Evolutionary conservation across 768 basidiomycete genomes (phyloP).

Genomic region (Boletus coccyginus): DNA sequence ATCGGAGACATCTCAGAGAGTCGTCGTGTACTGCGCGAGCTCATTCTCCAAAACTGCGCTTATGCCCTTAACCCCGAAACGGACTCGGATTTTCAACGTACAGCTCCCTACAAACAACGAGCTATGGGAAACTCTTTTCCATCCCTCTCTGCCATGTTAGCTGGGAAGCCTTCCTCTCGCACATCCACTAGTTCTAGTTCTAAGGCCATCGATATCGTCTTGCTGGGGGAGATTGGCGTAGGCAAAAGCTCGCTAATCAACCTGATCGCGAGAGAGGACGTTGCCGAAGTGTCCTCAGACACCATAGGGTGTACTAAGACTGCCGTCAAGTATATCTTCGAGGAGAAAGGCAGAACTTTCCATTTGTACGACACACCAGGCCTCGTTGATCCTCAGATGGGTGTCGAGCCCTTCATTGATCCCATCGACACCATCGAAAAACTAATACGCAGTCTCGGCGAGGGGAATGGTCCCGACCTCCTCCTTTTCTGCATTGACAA

Average conservation of each 20-base stretch:
- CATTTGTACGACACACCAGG: slow-evolving; percentile 34
- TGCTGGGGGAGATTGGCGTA: slow-evolving; percentile 33
- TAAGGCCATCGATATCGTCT: slow-evolving; percentile 30
- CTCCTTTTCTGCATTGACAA: slow-evolving; percentile 33
- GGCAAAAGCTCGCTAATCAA: slow-evolving; percentile 46
- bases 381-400: slow-evolving; percentile 27
- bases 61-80: background rate
- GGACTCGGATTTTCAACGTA: background rate
- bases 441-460: slow-evolving; percentile 31
- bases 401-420: slow-evolving; percentile 14
- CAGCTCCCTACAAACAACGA: slow-evolving; percentile 8
- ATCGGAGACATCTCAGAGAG: slow-evolving; percentile 4
- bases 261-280: slow-evolving; percentile 26
- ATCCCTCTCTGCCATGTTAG: slow-evolving; percentile 4
- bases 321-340: slow-evolving; percentile 20
- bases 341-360: slow-evolving; percentile 21
- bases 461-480: slow-evolving; percentile 27
- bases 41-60: slow-evolving; percentile 12
- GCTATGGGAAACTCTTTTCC: slow-evolving; percentile 12
- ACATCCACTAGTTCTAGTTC: background rate
- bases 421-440: slow-evolving; percentile 25
- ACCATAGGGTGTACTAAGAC: slow-evolving; percentile 35
- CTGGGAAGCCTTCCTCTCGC: slow-evolving; percentile 5
- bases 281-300: slow-evolving; percentile 31
- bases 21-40: slow-evolving; percentile 10